phyloP scores from a whole-genome alignment of 169 alveolate genomes.

The Perkinsus marinus region DNA sequence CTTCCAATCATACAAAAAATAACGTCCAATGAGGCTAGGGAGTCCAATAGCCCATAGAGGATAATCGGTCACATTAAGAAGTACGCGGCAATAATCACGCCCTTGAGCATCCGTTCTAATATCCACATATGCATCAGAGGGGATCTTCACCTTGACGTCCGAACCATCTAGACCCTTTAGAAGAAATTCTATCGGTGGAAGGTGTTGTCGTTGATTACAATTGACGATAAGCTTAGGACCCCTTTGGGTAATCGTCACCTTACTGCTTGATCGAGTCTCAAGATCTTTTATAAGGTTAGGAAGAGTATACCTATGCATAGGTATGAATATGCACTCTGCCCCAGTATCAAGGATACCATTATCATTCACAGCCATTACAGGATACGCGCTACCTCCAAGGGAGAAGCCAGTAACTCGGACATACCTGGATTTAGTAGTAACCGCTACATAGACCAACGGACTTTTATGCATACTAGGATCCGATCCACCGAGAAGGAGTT shows the following conservation, averaged over 20 bases:
- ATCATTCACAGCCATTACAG: not conserved
- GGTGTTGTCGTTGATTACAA: not conserved
- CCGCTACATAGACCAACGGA: not conserved
- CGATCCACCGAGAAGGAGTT: not conserved
- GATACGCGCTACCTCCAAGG: not conserved
- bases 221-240: not conserved
- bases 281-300: not conserved
- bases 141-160: not conserved
- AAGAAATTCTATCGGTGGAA: not conserved
- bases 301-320: not conserved
- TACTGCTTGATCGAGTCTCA: not conserved
- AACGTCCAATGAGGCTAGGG: not conserved
- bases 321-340: not conserved
- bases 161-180: not conserved
- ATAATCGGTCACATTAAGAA: not conserved
- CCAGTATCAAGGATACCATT: not conserved
- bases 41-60: not conserved
- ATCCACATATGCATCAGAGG: not conserved
- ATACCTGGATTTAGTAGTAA: not conserved
- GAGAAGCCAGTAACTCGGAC: not conserved
- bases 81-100: not conserved
- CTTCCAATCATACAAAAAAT: no score
- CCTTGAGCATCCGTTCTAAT: not conserved
- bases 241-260: not conserved
- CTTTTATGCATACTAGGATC: not conserved